Evolutionary conservation across 2,329 filamentous ascomycete species (phyloP).

Genomic region (Penicillium nordicum): DNA sequence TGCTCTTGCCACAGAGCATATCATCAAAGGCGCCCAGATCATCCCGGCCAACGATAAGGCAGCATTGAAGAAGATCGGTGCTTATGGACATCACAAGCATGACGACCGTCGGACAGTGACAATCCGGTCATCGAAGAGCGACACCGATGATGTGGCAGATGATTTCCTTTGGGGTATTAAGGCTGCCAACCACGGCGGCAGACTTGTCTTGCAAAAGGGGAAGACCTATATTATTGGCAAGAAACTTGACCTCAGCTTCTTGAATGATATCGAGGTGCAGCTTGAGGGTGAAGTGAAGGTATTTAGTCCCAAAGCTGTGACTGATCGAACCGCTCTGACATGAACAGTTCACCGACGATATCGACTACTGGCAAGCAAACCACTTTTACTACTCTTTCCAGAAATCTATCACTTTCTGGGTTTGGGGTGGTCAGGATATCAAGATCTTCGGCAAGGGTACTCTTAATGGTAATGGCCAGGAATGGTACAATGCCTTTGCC

Average conservation of each 20-base stretch:
- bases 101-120: conserved; percentile 46
- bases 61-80: conserved; percentile 22
- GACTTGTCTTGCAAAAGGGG: conserved; percentile 53
- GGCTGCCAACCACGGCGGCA: conserved; percentile 58
- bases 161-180: conserved; percentile 55
- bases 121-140: conserved; percentile 53
- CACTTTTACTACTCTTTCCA: conserved; percentile 52
- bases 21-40: conserved; percentile 25
- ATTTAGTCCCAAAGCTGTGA: not conserved
- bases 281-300: conserved; percentile 57
- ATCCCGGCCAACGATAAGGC: conserved; percentile 23
- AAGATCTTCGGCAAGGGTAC: conserved; percentile 57
- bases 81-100: conserved; percentile 22
- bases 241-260: conserved; percentile 57
- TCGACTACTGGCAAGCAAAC: conserved; percentile 50
- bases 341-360: conserved; percentile 45
- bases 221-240: conserved; percentile 58
- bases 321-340: conserved; percentile 6
- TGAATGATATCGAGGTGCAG: conserved; percentile 56
- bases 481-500: conserved; percentile 51
- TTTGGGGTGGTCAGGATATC: conserved; percentile 61
- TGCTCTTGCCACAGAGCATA: conserved; percentile 16
- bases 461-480: conserved; percentile 55
- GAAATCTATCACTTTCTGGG: conserved; percentile 60
- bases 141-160: conserved; percentile 55